Conservation (phyloP, 2,329 filamentous ascomycete genomes). For the Dendryphion nanum region DNA sequence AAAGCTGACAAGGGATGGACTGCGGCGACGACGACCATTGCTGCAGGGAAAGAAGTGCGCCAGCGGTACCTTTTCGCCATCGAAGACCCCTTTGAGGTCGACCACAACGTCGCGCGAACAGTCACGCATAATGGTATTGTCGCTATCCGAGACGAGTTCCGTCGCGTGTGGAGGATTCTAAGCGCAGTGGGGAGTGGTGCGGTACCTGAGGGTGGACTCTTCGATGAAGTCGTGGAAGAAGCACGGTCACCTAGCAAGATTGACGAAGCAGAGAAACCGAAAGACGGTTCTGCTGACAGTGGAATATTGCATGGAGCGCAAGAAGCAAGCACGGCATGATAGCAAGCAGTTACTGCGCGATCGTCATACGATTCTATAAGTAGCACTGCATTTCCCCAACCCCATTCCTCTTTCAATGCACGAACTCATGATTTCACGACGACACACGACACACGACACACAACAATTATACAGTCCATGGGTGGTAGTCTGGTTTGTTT, state of each 20-base stretch:
- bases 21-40: conserved; percentile 67
- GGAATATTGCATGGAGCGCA: not conserved
- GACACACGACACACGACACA: too few relatives aligned
- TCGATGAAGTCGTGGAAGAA: conserved; percentile 29
- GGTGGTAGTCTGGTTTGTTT: too few relatives aligned
- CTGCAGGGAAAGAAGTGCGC: conserved; percentile 67
- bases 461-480: too few relatives aligned
- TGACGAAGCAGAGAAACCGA: not conserved
- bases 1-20: conserved; percentile 86
- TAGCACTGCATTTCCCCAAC: too few relatives aligned
- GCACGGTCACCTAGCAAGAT: not conserved
- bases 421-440: too few relatives aligned
- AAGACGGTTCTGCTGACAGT: too few relatives aligned
- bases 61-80: conserved; percentile 85
- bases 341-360: not conserved
- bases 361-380: too few relatives aligned
- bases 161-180: conserved; percentile 70
- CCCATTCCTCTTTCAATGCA: too few relatives aligned
- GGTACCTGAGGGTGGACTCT: conserved; percentile 32
- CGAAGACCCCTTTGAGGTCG: conserved; percentile 85
- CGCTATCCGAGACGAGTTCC: conserved; percentile 79
- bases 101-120: conserved; percentile 85
- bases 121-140: conserved; percentile 82
- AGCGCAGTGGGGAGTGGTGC: conserved; percentile 22
- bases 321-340: not conserved